These are phyloP conservation scores for Manihot esculenta DNA, from an alignment of 441 rosid species.

Conservation along the genomic window DNA sequence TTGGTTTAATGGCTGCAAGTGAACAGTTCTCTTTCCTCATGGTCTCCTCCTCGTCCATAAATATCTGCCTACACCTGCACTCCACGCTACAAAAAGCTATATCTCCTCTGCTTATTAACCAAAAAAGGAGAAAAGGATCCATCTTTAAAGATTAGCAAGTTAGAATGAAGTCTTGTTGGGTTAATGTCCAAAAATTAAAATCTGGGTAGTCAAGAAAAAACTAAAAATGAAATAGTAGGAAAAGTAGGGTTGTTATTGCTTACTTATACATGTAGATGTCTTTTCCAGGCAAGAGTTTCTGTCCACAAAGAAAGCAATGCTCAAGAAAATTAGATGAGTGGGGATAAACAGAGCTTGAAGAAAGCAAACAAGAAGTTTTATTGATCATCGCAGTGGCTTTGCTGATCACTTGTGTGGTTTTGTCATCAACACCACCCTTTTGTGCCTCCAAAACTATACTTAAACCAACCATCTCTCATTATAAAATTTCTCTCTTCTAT, in stretches of 20 bases:
- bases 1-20: slow-evolving; percentile 36
- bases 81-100: slow-evolving; percentile 81
- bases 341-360: slow-evolving; percentile 7
- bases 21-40: slow-evolving; percentile 48
- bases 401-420: slow-evolving; percentile 48
- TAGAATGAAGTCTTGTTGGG: background rate
- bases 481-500: background rate
- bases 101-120: slow-evolving; percentile 55
- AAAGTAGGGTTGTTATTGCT: slow-evolving; percentile 28
- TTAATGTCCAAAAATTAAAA: background rate
- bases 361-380: slow-evolving; percentile 12
- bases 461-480: slow-evolving; percentile 73
- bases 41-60: slow-evolving; percentile 73
- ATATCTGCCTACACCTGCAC: slow-evolving; percentile 84
- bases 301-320: slow-evolving; percentile 67
- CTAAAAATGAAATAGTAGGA: background rate
- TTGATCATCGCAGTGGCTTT: slow-evolving; percentile 38
- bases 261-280: slow-evolving; percentile 98
- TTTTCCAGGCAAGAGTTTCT: slow-evolving; percentile 55
- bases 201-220: background rate
- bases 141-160: background rate
- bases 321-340: slow-evolving; percentile 44
- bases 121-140: background rate
- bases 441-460: slow-evolving; percentile 66
- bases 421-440: slow-evolving; percentile 26